A percentile compares a stretch with the other conserved stretches of the same genome.
phyloP scores from a whole-genome alignment of 305 asterid species.

The Ilex paraguariensis region DNA sequence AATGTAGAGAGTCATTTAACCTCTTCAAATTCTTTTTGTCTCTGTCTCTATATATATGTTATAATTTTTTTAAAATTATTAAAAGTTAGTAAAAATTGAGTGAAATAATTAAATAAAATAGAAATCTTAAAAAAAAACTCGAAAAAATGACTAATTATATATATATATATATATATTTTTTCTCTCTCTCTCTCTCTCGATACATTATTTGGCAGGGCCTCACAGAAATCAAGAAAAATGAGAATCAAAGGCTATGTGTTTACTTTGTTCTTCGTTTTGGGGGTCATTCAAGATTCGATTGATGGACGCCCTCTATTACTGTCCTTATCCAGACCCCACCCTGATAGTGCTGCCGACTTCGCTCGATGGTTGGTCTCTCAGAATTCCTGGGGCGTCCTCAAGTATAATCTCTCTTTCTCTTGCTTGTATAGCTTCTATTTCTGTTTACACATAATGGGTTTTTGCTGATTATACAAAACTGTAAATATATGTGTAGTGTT shows the following conservation, averaged over 20 bases:
- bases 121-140: too few relatives aligned
- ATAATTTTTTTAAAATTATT: too few relatives aligned
- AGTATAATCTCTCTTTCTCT: conserved; percentile 21
- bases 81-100: too few relatives aligned
- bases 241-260: conserved; percentile 16
- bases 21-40: too few relatives aligned
- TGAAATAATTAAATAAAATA: too few relatives aligned
- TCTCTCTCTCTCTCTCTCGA: too few relatives aligned
- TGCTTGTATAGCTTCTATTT: background rate
- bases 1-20: too few relatives aligned
- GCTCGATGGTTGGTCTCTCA: conserved; percentile 92
- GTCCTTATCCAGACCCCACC: conserved; percentile 43
- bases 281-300: conserved; percentile 28
- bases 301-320: conserved; percentile 42
- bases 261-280: conserved; percentile 22
- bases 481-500: too few relatives aligned
- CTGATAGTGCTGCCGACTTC: conserved; percentile 55
- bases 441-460: background rate
- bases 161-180: too few relatives aligned
- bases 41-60: too few relatives aligned
- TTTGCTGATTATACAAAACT: background rate
- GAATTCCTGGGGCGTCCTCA: conserved; percentile 90
- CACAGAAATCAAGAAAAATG: conserved; percentile 9
- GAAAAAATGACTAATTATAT: too few relatives aligned
- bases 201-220: too few relatives aligned